A percentile compares a stretch with the other conserved stretches of the same genome.
phyloP scores from a whole-genome alignment of 345 rosid genomes.

The Sonneratia caseolaris region DNA sequence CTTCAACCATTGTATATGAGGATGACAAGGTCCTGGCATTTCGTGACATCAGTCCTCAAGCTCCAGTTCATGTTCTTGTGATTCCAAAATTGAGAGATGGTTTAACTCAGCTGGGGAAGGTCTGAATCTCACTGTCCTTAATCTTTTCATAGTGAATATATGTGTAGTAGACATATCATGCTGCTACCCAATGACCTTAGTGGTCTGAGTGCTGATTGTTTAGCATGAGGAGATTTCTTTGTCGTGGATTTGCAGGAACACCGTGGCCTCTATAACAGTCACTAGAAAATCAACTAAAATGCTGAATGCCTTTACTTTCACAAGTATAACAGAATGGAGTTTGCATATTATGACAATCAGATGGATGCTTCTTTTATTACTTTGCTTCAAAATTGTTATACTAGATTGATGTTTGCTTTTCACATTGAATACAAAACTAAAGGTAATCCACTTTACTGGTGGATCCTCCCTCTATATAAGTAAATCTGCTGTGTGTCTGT shows the following conservation, averaged over 20 bases:
- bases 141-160: background rate
- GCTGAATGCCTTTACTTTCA: background rate
- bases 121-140: slow-evolving; percentile 5
- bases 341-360: too few relatives aligned
- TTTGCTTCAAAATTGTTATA: too few relatives aligned
- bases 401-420: too few relatives aligned
- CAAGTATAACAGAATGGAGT: background rate
- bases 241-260: background rate
- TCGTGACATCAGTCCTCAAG: slow-evolving; percentile 67
- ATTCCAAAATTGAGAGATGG: slow-evolving; percentile 85
- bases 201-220: background rate
- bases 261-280: background rate
- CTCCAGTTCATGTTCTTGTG: slow-evolving; percentile 86
- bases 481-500: slow-evolving; percentile 1
- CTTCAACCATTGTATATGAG: slow-evolving; percentile 79
- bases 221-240: background rate
- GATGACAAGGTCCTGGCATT: slow-evolving; percentile 89
- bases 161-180: background rate
- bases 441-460: too few relatives aligned
- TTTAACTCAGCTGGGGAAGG: slow-evolving; percentile 65
- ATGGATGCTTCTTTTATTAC: too few relatives aligned
- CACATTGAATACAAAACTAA: too few relatives aligned
- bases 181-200: background rate
- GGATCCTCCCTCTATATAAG: background rate
- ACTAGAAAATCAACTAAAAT: background rate